Conservation (phyloP, 2,329 filamentous ascomycete species). For the Cladosporium phlei region DNA sequence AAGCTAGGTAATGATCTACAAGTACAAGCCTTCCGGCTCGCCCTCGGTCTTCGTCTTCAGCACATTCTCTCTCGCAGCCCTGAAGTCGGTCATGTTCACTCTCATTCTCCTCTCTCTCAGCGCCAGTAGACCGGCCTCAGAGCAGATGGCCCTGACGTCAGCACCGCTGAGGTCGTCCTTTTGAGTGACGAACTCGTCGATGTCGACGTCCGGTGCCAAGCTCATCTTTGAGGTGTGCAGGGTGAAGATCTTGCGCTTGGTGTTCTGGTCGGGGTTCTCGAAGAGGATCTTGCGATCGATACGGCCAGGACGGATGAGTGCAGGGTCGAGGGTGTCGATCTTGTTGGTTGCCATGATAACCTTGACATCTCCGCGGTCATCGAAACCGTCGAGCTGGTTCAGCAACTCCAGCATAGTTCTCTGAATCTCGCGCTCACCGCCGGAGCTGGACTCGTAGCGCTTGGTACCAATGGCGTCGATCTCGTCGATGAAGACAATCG, state of each 20-base stretch:
- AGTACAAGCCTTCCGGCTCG: conserved; percentile 95
- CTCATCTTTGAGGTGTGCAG: conserved; percentile 99
- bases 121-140: conserved; percentile 90
- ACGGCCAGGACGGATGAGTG: conserved; percentile 90
- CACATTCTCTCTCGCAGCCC: conserved; percentile 85
- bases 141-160: conserved; percentile 98
- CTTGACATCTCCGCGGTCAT: conserved; percentile 97
- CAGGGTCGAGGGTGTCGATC: conserved; percentile 95
- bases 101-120: conserved; percentile 93
- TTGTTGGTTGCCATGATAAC: conserved; percentile 99
- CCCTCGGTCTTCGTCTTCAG: conserved; percentile 98
- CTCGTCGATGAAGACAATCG: conserved; percentile 98
- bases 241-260: conserved; percentile 95
- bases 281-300: conserved; percentile 96
- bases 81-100: conserved; percentile 98
- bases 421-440: conserved; percentile 95
- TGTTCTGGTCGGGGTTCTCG: conserved; percentile 76
- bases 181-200: conserved; percentile 97
- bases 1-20: conserved; percentile 64
- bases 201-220: conserved; percentile 89
- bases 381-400: conserved; percentile 97
- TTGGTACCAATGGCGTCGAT: conserved; percentile 99
- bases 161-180: conserved; percentile 97
- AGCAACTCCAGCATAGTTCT: conserved; percentile 97
- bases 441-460: conserved; percentile 94